These are phyloP conservation scores for Aureobasidium leucospermi DNA, from an alignment of 2,329 filamentous ascomycete genomes.

Conservation along the genomic window DNA sequence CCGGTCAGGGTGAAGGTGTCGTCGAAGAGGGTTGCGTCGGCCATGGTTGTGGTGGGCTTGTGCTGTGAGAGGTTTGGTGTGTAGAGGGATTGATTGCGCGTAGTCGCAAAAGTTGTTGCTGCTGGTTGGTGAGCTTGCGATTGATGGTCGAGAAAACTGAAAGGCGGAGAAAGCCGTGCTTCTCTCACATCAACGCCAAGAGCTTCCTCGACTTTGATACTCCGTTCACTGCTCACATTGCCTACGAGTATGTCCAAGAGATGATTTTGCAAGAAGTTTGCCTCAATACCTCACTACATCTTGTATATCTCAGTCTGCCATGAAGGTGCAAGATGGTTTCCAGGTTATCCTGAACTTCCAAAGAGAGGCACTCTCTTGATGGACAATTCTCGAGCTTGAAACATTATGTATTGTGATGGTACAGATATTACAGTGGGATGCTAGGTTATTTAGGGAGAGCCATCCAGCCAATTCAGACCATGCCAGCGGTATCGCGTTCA, in stretches of 20 bases:
- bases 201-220: background rate
- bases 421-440: background rate
- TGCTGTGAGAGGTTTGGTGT: background rate
- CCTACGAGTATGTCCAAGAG: too few relatives aligned
- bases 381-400: background rate
- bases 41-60: conserved; percentile 45
- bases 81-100: background rate
- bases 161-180: too few relatives aligned
- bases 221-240: too few relatives aligned
- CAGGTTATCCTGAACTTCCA: too few relatives aligned
- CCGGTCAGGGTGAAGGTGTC: conserved; percentile 78
- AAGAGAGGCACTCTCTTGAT: too few relatives aligned
- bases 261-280: too few relatives aligned
- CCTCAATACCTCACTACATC: too few relatives aligned
- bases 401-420: background rate
- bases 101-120: background rate
- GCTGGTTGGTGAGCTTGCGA: background rate
- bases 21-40: conserved; percentile 89
- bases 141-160: too few relatives aligned
- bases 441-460: conserved; percentile 2
- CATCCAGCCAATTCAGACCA: background rate
- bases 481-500: too few relatives aligned
- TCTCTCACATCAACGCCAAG: background rate
- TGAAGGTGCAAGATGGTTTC: too few relatives aligned
- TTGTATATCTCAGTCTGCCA: too few relatives aligned